A percentile compares a stretch with the other conserved stretches of the same genome.
Conservation (phyloP, 306 rosid genomes). For the Gynostemma pentaphyllum region DNA sequence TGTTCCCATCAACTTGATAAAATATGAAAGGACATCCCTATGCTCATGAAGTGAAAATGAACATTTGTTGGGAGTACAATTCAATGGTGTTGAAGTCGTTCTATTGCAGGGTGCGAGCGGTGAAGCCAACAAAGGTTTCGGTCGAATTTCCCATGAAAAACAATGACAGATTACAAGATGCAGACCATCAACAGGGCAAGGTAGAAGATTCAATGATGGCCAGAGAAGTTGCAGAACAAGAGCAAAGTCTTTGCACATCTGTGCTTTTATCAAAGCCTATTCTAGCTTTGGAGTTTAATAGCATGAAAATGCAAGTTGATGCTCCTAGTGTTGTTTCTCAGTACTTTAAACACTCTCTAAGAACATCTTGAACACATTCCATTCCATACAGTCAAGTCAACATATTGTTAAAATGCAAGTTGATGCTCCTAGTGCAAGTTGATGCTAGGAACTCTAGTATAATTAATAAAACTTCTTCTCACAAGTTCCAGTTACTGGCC, state of each 20-base stretch:
- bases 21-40: no score
- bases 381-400: neutral
- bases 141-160: constrained; percentile 11
- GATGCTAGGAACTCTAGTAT: neutral
- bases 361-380: constrained; percentile 18
- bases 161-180: constrained; percentile 14
- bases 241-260: constrained; percentile 23
- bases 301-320: constrained; percentile 82
- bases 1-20: no score
- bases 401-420: neutral
- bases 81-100: no score
- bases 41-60: no score
- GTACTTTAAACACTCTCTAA: constrained; percentile 18
- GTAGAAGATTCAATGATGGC: neutral
- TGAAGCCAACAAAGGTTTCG: constrained; percentile 47
- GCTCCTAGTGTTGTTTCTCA: constrained; percentile 51
- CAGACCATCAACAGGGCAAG: constrained; percentile 2
- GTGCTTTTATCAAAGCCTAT: constrained; percentile 74
- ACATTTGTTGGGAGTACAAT: no score
- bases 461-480: neutral
- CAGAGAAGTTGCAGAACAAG: constrained; percentile 14
- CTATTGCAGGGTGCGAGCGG: constrained; percentile 79
- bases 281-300: constrained; percentile 61
- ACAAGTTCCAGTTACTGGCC: neutral
- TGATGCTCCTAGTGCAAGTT: no score